These are phyloP conservation scores for Mycena pura DNA, from an alignment of 768 basidiomycete genomes.

Conservation along the genomic window DNA sequence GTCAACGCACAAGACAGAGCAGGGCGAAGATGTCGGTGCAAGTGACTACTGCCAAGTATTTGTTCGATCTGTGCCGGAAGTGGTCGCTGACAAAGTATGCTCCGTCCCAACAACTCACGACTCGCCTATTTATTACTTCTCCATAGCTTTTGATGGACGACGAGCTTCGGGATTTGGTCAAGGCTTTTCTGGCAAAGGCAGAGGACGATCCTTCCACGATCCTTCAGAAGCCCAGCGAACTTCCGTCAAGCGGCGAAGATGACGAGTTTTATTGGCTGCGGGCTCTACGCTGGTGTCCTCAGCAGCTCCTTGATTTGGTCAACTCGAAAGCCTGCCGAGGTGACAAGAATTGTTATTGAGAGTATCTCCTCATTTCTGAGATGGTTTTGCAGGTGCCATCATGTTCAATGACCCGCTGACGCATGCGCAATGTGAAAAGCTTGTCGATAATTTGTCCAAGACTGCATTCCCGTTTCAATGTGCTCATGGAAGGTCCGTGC, in stretches of 20 bases:
- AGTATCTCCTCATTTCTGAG: not conserved
- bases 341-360: slow-evolving; percentile 39
- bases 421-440: slow-evolving; percentile 67
- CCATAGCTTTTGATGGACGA: slow-evolving; percentile 66
- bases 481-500: slow-evolving; percentile 84
- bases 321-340: slow-evolving; percentile 98
- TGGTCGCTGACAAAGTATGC: slow-evolving; percentile 72
- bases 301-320: slow-evolving; percentile 78
- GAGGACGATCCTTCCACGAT: slow-evolving; percentile 50
- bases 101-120: slow-evolving; percentile 21
- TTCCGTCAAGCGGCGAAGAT: slow-evolving; percentile 26
- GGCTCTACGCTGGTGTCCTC: slow-evolving; percentile 84
- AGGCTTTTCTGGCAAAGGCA: slow-evolving; percentile 70
- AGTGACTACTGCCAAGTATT: slow-evolving; percentile 68
- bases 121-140: slow-evolving; percentile 12
- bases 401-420: slow-evolving; percentile 93
- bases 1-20: slow-evolving; percentile 34
- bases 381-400: slow-evolving; percentile 74
- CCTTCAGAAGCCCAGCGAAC: slow-evolving; percentile 32
- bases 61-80: slow-evolving; percentile 67
- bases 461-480: slow-evolving; percentile 93
- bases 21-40: slow-evolving; percentile 28
- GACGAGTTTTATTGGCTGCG: slow-evolving; percentile 65
- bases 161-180: slow-evolving; percentile 79
- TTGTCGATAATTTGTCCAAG: slow-evolving; percentile 70